Percentiles rank a stretch among this genome's conserved stretches.
phyloP scores from a whole-genome alignment of 2,329 filamentous ascomycete species.

The Aspergillus tubingensis region DNA sequence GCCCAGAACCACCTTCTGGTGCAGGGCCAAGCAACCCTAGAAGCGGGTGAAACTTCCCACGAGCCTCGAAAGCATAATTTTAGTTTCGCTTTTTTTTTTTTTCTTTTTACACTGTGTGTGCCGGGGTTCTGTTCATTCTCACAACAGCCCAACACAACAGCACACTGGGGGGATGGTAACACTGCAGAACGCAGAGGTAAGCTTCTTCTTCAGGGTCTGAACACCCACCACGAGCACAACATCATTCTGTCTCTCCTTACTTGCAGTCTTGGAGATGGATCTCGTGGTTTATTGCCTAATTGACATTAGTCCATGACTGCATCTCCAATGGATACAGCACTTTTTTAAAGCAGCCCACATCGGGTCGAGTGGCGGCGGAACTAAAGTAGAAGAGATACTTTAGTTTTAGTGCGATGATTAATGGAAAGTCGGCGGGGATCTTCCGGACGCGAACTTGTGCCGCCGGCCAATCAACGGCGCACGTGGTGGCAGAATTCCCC shows the following conservation, averaged over 20 bases:
- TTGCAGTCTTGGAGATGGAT: neutral
- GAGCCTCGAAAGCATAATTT: neutral
- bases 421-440: neutral
- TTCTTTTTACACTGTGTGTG: too few relatives aligned
- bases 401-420: conserved; percentile 8
- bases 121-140: too few relatives aligned
- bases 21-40: neutral
- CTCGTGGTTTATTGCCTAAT: conserved; percentile 12
- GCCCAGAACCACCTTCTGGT: neutral
- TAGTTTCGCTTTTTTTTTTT: neutral
- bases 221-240: too few relatives aligned
- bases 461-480: conserved; percentile 31
- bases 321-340: neutral
- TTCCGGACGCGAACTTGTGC: conserved; percentile 8
- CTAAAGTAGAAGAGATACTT: neutral
- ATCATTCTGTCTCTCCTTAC: neutral
- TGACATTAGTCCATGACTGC: neutral
- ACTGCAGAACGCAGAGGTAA: too few relatives aligned
- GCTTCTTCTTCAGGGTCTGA: too few relatives aligned
- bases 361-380: conserved; percentile 12
- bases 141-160: too few relatives aligned
- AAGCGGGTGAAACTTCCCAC: conserved; percentile 4
- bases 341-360: neutral
- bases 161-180: too few relatives aligned
- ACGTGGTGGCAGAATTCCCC: conserved; percentile 36